A percentile compares a stretch with the other conserved stretches of the same genome.
Conservation (phyloP, 1,284 basidiomycete genomes). For the Rhodotorula sp. region DNA sequence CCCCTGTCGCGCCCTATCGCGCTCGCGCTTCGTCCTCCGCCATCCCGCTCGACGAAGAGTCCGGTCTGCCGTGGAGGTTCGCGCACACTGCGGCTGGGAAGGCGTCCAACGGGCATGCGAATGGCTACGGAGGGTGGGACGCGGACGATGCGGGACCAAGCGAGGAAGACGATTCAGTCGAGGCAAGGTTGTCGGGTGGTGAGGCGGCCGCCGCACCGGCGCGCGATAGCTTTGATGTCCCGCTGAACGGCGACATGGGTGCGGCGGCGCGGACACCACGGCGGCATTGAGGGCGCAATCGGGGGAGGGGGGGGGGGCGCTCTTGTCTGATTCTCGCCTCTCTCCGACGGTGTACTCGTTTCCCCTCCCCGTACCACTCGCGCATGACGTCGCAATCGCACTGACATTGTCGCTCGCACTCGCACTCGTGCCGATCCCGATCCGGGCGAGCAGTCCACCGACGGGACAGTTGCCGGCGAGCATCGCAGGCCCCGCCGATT, state of each 20-base stretch:
- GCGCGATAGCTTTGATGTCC: slow-evolving; percentile 17
- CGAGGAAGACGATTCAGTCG: not conserved
- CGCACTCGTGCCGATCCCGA: too few relatives aligned
- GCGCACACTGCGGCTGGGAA: slow-evolving; percentile 18
- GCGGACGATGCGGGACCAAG: slow-evolving; percentile 18
- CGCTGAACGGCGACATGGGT: slow-evolving; percentile 2
- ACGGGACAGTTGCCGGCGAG: too few relatives aligned
- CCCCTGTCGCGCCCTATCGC: slow-evolving; percentile 18
- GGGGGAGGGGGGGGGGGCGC: too few relatives aligned
- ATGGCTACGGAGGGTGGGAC: slow-evolving; percentile 39
- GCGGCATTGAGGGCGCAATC: not conserved
- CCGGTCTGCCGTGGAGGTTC: slow-evolving; percentile 21
- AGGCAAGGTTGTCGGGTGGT: not conserved
- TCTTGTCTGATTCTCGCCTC: not conserved
- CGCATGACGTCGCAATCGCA: too few relatives aligned
- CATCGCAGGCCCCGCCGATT: too few relatives aligned
- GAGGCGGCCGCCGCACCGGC: not conserved
- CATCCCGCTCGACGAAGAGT: slow-evolving; percentile 35
- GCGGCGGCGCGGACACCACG: not conserved
- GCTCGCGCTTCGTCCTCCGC: not conserved
- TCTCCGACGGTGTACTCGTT: not conserved
- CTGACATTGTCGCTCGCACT: too few relatives aligned
- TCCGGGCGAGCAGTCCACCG: too few relatives aligned
- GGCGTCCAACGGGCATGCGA: slow-evolving; percentile 15
- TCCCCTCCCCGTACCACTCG: too few relatives aligned